Evolutionary conservation across 2,329 filamentous ascomycete species (phyloP).

Genomic region (Fusarium chuoi): DNA sequence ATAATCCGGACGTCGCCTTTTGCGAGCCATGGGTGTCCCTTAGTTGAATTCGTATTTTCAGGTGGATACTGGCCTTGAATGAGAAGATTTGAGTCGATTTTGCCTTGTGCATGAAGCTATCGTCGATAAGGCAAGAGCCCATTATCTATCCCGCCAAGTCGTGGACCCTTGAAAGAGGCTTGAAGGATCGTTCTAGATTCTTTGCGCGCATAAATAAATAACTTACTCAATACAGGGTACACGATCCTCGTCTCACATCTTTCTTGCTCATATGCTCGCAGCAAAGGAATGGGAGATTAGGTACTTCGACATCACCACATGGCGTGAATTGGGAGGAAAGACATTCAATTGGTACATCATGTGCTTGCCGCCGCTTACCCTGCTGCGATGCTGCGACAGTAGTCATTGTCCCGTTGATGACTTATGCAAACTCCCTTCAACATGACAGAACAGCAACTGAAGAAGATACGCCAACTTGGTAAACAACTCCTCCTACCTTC

Average conservation of each 20-base stretch:
- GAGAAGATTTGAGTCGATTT: conserved; percentile 14
- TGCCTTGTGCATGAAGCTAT: not conserved
- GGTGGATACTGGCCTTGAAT: not conserved
- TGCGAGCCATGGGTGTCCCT: rapidly evolving
- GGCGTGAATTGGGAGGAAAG: not conserved
- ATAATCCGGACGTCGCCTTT: not conserved
- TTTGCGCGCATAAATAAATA: not conserved
- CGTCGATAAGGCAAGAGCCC: not conserved
- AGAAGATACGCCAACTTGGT: conserved; percentile 6
- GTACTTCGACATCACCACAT: not conserved
- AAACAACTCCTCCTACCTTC: not conserved
- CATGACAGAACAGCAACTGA: not conserved
- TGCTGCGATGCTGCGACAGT: no score
- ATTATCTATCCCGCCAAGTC: not conserved
- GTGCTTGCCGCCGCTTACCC: not conserved
- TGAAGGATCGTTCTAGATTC: not conserved
- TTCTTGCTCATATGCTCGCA: not conserved
- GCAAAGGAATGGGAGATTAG: not conserved
- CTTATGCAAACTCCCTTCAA: not conserved
- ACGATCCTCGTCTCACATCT: not conserved
- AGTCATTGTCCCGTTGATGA: not conserved
- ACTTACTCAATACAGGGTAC: not conserved
- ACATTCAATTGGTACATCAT: not conserved
- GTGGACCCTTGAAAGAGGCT: not conserved
- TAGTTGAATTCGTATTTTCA: rapidly evolving